Evolutionary conservation across 495 filamentous ascomycete species (phyloP), one percentile per base, ranked within the genome.

Genomic region (Talaromyces adpressus): DNA sequence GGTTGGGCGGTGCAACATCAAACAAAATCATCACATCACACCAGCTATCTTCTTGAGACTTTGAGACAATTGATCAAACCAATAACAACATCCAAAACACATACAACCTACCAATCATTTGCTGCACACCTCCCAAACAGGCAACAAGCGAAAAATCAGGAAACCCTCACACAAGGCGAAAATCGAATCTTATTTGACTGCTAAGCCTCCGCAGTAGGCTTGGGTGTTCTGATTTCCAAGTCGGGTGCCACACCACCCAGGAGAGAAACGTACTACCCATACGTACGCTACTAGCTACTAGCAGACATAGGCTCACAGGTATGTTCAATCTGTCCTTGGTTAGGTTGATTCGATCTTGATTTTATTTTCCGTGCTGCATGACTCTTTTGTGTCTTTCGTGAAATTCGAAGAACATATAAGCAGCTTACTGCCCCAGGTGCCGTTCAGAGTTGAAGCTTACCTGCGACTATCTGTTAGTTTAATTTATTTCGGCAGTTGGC

Each of bases 331-430:
- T 56, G 14, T 29, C 16, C 52, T 27, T 56, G 52, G 22, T 56
- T 56, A 27, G 52, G 22, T 56, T 25, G 7, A 16, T 56, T 56
- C 27, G 52, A 56, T n/a, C 52, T 56, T 56, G 52, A 29, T 56
- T 56, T 56, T 56, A 49, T 56, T n/a, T 56, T 29, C 52, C 11
- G 52, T 56, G 52, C 22, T 56, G 52, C 52, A 56, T 56, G 52
- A 56, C 52, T 27, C n/a, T 56, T n/a, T 56, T 27, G 12, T 14
- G 23, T n/a, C 20, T 29, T 6, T 14, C 6, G 7, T 56, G 52
- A 29, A 23, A 56, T 25, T 27, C 52, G 52, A 25, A 56, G 16
- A 56, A 56, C 52, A 27, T 56, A 56, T 56, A 56, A 56, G 27
- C 52, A 56, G 29, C 52, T 56, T 56, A 7, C 52, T 56, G 52